Conservation (phyloP, 2,329 filamentous ascomycete genomes). For the Cyanodermella asteris region DNA sequence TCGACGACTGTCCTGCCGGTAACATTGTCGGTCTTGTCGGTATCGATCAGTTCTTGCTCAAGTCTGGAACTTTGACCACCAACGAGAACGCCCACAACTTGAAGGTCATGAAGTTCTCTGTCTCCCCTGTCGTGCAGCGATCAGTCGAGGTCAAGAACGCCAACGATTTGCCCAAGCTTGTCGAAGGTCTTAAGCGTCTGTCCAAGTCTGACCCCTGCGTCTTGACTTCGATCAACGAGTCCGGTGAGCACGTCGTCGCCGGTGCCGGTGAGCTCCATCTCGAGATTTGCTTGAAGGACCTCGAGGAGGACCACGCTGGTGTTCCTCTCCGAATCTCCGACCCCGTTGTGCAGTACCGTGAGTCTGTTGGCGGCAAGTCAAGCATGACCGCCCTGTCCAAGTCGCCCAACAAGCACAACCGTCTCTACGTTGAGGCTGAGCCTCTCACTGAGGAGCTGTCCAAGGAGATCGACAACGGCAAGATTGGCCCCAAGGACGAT, state of each 20-base stretch:
- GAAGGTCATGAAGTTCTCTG: conserved; percentile 99
- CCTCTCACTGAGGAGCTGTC: conserved; percentile 83
- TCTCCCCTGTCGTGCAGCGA: conserved; percentile 94
- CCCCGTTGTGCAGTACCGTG: conserved; percentile 95
- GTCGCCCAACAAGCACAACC: conserved; percentile 99
- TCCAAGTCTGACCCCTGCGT: conserved; percentile 99
- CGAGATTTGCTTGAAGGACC: conserved; percentile 99
- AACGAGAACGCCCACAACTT: conserved; percentile 96
- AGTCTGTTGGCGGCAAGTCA: conserved; percentile 68
- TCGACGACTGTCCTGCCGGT: conserved; percentile 95
- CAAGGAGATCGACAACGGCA: conserved; percentile 74
- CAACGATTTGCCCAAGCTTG: conserved; percentile 97
- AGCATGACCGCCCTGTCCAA: conserved; percentile 96
- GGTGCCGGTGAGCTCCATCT: conserved; percentile 98
- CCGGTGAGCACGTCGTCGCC: conserved; percentile 96
- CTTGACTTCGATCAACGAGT: conserved; percentile 67
- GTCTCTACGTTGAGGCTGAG: conserved; percentile 87
- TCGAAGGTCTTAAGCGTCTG: conserved; percentile 99
- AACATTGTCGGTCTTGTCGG: conserved; percentile 99
- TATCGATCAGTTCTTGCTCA: conserved; percentile 99
- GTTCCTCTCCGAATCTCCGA: conserved; percentile 95
- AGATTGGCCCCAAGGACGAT: conserved; percentile 88
- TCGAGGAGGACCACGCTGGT: conserved; percentile 97
- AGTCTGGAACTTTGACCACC: conserved; percentile 98
- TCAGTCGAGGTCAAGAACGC: conserved; percentile 99